Conservation (phyloP, 129 eudicot genomes). For the Saussurea involucrata region DNA sequence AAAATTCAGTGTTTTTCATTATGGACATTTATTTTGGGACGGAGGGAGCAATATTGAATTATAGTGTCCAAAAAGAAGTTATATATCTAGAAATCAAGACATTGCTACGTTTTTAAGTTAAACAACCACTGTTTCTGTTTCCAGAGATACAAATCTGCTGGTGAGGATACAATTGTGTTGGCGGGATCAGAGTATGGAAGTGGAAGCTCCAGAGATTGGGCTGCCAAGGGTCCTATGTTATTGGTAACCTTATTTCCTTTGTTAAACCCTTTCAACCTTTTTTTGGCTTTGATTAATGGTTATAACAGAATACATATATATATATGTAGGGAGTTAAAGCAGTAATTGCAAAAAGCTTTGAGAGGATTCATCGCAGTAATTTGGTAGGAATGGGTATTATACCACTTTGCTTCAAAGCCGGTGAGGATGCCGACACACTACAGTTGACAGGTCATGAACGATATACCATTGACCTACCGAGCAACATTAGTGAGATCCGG, state of each 20-base stretch:
- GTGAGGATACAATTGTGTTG: conserved; percentile 74
- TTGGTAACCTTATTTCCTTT: conserved; percentile 37
- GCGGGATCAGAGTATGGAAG: conserved; percentile 99
- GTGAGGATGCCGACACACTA: conserved; percentile 88
- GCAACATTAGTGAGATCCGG: conserved; percentile 65
- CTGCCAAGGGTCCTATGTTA: conserved; percentile 96
- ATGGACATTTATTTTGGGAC: too few relatives aligned
- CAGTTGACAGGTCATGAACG: conserved; percentile 91
- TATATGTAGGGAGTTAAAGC: conserved; percentile 75
- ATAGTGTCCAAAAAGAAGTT: neutral
- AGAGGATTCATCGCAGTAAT: conserved; percentile 96
- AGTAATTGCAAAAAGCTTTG: conserved; percentile 90
- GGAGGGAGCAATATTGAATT: neutral
- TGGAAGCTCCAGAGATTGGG: conserved; percentile 98
- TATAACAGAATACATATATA: conserved; percentile 2
- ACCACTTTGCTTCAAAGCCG: conserved; percentile 90
- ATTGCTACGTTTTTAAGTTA: neutral
- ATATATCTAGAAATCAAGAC: neutral
- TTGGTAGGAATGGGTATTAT: conserved; percentile 96
- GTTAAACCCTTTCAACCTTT: neutral
- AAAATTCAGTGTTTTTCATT: neutral
- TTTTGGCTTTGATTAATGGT: neutral
- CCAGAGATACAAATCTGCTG: conserved; percentile 83
- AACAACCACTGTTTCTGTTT: neutral
- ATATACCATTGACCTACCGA: conserved; percentile 76